phyloP scores from a whole-genome alignment of 345 rosid species.

The Eucalyptus albens region DNA sequence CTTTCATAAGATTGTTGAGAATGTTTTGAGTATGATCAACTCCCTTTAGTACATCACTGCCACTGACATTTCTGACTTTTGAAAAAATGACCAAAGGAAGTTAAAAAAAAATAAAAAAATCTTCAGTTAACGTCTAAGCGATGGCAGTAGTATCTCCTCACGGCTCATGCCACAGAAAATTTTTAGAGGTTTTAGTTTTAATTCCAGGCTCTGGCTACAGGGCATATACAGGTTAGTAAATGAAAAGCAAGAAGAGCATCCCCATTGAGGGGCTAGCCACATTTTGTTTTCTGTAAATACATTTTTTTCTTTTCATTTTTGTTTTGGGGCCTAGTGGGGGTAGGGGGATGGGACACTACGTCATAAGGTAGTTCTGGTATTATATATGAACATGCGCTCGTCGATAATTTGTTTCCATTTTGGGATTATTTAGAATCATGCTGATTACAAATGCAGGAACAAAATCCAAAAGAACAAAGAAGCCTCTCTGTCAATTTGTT shows the following conservation, averaged over 20 bases:
- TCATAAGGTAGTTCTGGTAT: background rate
- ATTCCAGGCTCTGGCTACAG: conserved; percentile 11
- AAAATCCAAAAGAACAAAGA: background rate
- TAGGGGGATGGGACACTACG: background rate
- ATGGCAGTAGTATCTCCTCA: background rate
- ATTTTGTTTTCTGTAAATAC: background rate
- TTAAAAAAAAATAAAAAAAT: background rate
- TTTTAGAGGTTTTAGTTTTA: background rate
- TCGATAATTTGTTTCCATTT: background rate
- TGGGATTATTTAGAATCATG: background rate
- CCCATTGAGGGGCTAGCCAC: background rate
- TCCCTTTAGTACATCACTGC: background rate
- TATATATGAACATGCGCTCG: background rate
- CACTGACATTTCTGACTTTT: background rate
- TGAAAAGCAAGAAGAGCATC: background rate
- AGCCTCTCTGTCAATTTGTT: background rate
- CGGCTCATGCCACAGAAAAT: background rate
- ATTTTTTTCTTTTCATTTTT: background rate
- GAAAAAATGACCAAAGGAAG: background rate
- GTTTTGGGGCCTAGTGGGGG: background rate
- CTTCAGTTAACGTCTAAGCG: background rate
- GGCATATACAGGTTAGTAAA: conserved; percentile 54
- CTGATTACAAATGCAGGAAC: background rate
- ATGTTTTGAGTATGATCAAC: background rate
- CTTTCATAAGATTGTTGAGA: background rate